Conservation (phyloP, 139 green algal species). For the Coelastrella sp. region DNA sequence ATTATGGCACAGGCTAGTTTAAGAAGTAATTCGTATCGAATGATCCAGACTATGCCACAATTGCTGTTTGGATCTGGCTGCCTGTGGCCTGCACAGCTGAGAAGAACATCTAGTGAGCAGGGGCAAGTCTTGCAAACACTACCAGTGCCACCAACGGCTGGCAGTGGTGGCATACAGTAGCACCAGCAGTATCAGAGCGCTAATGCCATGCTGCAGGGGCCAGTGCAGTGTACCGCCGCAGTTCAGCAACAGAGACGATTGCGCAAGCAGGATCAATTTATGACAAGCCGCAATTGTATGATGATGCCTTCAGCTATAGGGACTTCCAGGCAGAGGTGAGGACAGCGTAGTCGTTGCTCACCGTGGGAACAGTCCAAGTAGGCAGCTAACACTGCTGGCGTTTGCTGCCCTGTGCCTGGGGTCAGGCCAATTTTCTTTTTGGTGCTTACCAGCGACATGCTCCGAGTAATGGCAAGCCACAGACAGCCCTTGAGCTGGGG, state of each 20-base stretch:
- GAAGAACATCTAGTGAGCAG: not conserved
- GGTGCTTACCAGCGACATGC: slow-evolving; percentile 53
- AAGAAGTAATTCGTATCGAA: not conserved
- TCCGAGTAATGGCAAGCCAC: slow-evolving; percentile 16
- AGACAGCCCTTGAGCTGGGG: slow-evolving; percentile 58
- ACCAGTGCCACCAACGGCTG: not conserved
- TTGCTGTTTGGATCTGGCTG: not conserved
- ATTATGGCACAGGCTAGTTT: not conserved
- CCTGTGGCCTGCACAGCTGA: not conserved
- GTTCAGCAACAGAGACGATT: not conserved
- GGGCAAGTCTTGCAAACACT: not conserved
- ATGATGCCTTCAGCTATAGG: slow-evolving; percentile 68
- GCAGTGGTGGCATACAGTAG: not conserved
- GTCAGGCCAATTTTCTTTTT: slow-evolving; percentile 55
- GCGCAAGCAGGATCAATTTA: slow-evolving; percentile 51
- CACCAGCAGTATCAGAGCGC: slow-evolving; percentile 10
- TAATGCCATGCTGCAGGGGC: not conserved
- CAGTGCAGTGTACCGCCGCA: not conserved
- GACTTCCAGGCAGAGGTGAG: slow-evolving; percentile 64
- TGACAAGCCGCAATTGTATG: slow-evolving; percentile 64
- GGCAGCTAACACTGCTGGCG: not conserved
- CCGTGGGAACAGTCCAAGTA: not conserved
- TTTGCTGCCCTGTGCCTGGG: not conserved
- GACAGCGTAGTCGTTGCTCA: not conserved
- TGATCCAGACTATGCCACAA: not conserved